Evolutionary conservation across 306 rosid species (phyloP).

Genomic region (Mimosa pudica): DNA sequence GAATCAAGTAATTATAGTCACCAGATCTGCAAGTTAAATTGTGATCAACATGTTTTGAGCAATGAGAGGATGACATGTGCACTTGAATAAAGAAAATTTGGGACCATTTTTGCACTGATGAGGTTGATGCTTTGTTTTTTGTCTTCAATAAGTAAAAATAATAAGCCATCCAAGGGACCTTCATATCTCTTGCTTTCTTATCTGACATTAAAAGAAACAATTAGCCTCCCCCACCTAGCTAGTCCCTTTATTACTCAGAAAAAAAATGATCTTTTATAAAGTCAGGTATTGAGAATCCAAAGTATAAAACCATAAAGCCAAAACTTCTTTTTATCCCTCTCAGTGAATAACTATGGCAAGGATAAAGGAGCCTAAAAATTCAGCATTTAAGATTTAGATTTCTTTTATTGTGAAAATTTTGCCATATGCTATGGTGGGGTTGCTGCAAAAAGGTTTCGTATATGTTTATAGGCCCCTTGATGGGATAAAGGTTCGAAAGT

Average conservation of each 20-base stretch:
- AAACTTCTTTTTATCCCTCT: slow-evolving; percentile 47
- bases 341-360: slow-evolving; percentile 41
- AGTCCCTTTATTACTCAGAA: slow-evolving; percentile 37
- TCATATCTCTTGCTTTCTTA: not conserved
- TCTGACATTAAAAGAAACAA: slow-evolving; percentile 21
- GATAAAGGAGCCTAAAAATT: slow-evolving; percentile 42
- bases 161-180: slow-evolving; percentile 37
- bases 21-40: slow-evolving; percentile 25
- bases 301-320: slow-evolving; percentile 66
- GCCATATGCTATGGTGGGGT: slow-evolving; percentile 54
- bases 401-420: slow-evolving; percentile 33
- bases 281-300: slow-evolving; percentile 64
- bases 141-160: slow-evolving; percentile 29
- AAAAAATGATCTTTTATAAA: slow-evolving; percentile 46
- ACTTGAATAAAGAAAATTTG: slow-evolving; percentile 1
- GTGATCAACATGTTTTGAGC: slow-evolving; percentile 20
- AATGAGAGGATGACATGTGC: slow-evolving; percentile 38
- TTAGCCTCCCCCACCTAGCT: not conserved
- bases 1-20: slow-evolving; percentile 28
- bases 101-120: slow-evolving; percentile 39
- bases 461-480: slow-evolving; percentile 34
- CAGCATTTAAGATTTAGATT: slow-evolving; percentile 30
- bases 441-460: slow-evolving; percentile 41
- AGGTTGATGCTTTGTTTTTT: slow-evolving; percentile 36
- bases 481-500: slow-evolving; percentile 61